Percentiles rank a stretch among this genome's conserved stretches.
Evolutionary conservation across 306 rosid species (phyloP).

Genomic region (Senna siamea): DNA sequence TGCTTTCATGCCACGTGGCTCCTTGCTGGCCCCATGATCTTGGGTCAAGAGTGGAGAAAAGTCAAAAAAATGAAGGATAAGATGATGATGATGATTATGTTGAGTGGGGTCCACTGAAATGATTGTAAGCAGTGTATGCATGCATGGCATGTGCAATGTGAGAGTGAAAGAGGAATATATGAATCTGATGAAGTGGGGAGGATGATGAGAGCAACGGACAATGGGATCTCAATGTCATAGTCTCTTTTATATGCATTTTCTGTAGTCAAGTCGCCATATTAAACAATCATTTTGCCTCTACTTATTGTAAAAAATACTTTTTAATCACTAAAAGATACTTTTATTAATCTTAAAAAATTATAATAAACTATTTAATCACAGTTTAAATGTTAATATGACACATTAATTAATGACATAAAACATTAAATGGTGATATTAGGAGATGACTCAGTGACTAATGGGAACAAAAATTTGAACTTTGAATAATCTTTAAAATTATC

Average conservation of each 20-base stretch:
- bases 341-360: too few species aligned
- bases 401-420: too few species aligned
- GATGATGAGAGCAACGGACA: constrained; percentile 1
- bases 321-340: too few species aligned
- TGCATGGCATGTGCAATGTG: not conserved
- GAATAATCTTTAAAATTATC: too few species aligned
- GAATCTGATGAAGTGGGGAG: not conserved
- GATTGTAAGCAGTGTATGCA: not conserved
- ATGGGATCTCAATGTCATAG: not conserved
- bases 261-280: not conserved
- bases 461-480: too few species aligned
- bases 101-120: constrained; percentile 10
- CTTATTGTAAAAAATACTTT: too few species aligned
- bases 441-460: too few species aligned
- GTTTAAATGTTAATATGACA: too few species aligned
- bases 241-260: too few species aligned
- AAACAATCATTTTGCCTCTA: not conserved
- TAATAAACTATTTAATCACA: too few species aligned
- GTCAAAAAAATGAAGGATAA: constrained; percentile 1
- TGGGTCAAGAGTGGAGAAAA: not conserved
- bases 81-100: not conserved
- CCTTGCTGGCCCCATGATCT: not conserved
- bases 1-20: not conserved
- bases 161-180: not conserved
- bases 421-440: too few species aligned